Evolutionary conservation across 257 asterid genomes (phyloP).

Genomic region (Prunella vulgaris): DNA sequence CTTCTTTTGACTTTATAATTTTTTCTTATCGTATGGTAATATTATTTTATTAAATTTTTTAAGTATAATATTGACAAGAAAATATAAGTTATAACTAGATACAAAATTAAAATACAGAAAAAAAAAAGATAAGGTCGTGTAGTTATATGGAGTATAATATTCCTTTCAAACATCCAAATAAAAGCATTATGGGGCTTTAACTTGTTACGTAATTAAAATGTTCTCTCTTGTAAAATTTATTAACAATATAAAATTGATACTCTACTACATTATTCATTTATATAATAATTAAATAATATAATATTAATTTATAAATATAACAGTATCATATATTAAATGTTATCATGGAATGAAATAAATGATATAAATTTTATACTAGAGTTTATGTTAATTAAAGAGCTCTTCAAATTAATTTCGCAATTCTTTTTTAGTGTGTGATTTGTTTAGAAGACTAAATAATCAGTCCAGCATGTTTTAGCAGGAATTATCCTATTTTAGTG

Average conservation of each 20-base stretch:
- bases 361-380: too few species aligned
- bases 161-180: not conserved
- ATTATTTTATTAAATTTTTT: not conserved
- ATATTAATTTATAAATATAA: too few species aligned
- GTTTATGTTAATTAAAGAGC: not conserved
- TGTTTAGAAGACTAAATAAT: too few species aligned
- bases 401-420: not conserved
- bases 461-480: too few species aligned
- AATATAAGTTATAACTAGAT: too few species aligned
- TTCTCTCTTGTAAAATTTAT: too few species aligned
- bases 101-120: not conserved
- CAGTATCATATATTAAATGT: too few species aligned
- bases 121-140: not conserved
- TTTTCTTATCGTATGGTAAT: not conserved
- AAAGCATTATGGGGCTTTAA: not conserved
- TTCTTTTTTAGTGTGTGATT: not conserved
- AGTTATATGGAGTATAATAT: not conserved
- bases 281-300: too few species aligned
- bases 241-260: too few species aligned
- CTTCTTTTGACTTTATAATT: not conserved
- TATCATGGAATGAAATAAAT: too few species aligned
- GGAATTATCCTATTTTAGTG: too few species aligned
- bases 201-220: slow-evolving; percentile 3
- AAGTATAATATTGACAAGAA: not conserved
- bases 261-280: too few species aligned